A percentile compares a stretch with the other conserved stretches of the same genome.
Evolutionary conservation across 805 yeast genomes (phyloP).

Genomic region (Ascoidea rubescens): DNA sequence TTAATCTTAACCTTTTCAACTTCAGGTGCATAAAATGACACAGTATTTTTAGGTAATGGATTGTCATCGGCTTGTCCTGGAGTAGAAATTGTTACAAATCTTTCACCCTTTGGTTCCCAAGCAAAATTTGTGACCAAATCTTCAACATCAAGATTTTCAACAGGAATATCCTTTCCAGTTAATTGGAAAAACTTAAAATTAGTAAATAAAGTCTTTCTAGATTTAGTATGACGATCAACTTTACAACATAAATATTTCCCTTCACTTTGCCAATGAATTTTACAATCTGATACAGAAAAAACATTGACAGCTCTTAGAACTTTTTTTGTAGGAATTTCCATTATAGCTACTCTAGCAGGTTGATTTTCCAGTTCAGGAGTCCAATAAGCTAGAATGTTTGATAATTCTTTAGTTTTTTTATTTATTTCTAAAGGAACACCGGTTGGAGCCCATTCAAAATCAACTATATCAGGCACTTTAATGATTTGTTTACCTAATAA

Average conservation of each 20-base stretch:
- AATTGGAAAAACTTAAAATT: slow-evolving; percentile 85
- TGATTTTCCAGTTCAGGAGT: slow-evolving; percentile 89
- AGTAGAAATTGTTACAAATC: slow-evolving; percentile 71
- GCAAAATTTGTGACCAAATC: slow-evolving; percentile 79
- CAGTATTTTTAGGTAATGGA: slow-evolving; percentile 41
- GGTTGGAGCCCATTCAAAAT: slow-evolving; percentile 92
- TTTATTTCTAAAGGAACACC: slow-evolving; percentile 51
- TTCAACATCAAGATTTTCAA: slow-evolving; percentile 84
- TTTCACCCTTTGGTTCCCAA: slow-evolving; percentile 91
- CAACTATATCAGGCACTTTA: slow-evolving; percentile 72
- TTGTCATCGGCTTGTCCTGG: slow-evolving; percentile 31
- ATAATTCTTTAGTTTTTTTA: slow-evolving; percentile 36
- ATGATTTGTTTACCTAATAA: slow-evolving; percentile 77
- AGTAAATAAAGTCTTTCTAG: slow-evolving; percentile 82
- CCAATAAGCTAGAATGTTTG: slow-evolving; percentile 81
- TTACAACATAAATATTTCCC: slow-evolving; percentile 79
- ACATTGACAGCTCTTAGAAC: slow-evolving; percentile 83
- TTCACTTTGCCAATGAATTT: slow-evolving; percentile 87
- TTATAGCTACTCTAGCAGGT: slow-evolving; percentile 85
- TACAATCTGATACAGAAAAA: slow-evolving; percentile 87
- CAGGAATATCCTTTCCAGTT: slow-evolving; percentile 83
- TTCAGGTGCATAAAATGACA: slow-evolving; percentile 79
- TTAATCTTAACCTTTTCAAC: slow-evolving; percentile 19
- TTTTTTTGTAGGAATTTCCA: slow-evolving; percentile 75
- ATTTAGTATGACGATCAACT: slow-evolving; percentile 94